Percentiles rank a stretch among this genome's conserved stretches.
phyloP scores from a whole-genome alignment of 192 early-diverging fungal species.

The Coemansia umbellata region DNA sequence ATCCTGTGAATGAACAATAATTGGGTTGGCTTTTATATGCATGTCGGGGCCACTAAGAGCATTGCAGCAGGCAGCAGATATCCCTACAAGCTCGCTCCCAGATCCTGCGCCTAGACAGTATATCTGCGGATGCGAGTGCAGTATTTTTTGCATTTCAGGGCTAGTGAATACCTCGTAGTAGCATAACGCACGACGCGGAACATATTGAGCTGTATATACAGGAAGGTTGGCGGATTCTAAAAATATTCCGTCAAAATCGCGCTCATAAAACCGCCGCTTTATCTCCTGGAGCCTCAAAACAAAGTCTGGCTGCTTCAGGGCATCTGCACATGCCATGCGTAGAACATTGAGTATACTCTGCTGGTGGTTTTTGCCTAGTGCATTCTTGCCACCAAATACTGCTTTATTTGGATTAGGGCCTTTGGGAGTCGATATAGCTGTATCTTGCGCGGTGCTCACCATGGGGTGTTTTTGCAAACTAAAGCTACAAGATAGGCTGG shows the following conservation, averaged over 20 bases:
- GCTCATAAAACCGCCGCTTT: conserved; percentile 74
- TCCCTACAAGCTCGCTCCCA: conserved; percentile 80
- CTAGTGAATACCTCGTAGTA: conserved; percentile 70
- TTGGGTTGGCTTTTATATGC: not conserved
- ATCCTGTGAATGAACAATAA: conserved; percentile 53
- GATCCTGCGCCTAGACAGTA: conserved; percentile 77
- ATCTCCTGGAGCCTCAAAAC: conserved; percentile 62
- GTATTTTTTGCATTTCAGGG: conserved; percentile 49
- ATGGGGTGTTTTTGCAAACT: no score
- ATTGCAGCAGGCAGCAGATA: conserved; percentile 61
- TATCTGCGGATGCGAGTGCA: conserved; percentile 50
- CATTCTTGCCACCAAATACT: conserved; percentile 1
- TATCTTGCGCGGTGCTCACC: not conserved
- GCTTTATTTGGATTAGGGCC: not conserved
- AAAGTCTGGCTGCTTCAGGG: conserved; percentile 60
- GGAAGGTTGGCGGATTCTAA: conserved; percentile 64
- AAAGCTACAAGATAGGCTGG: no score
- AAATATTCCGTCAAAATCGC: conserved; percentile 84
- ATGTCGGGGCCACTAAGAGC: not conserved
- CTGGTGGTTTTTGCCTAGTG: conserved; percentile 26
- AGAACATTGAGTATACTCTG: conserved; percentile 63
- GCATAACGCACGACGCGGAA: conserved; percentile 78
- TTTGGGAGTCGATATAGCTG: not conserved
- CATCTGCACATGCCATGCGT: conserved; percentile 56
- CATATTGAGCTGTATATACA: conserved; percentile 86